Base-by-base conservation (phyloP, 2,329 filamentous ascomycete genomes). In the Beauveria varroae region DNA sequence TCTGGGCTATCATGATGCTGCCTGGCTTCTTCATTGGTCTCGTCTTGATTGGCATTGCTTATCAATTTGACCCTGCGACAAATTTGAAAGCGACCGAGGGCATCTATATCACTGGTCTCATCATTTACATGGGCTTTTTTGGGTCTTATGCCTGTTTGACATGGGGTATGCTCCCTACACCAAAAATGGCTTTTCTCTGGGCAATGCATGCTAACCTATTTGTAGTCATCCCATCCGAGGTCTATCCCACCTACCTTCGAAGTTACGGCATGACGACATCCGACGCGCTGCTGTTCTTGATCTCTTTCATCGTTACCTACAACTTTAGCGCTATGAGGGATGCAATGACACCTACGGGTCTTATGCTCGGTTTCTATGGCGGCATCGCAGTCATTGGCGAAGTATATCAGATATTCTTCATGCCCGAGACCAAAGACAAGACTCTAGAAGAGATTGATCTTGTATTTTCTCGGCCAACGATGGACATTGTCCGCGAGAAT, bases 231-330 rank as follows among this genome's bases (percentile, higher is more conserved):
- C 87, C 88, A 0, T 81, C 84, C 0, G 87, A 91, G 66, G 85
- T 88, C 6, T 90, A 88, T 72, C 87, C 87, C 0, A 90, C 87
- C 0, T 90, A 90, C 68, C 81, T 90, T 0, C 81, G 88, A 55
- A 84, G 80, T 12, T 90, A 90, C 71, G 88, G 88, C 63, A 90
- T 91, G 87, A 88, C 86, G 5, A 86, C 83, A 0, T 87, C 85
- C 0, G 85, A 86, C 52, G 85, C 82, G 1, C 83, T 85, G 64
- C 78, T 90, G 5, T 91, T 90, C 81, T 78, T 90, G 24, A 84
- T 82, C 57, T 87, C 85, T 2, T 90, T 90, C 75, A 79, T 89
- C 66, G 86, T 90, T 57, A 90, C 87, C 10, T 90, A 90, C 78
- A 90, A 90, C 78, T 91, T 90, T 74, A 80, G 81, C 0, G 78